Evolutionary conservation across 2,329 filamentous ascomycete genomes (phyloP), one percentile per base, ranked within the genome.

Genomic region (Stagonosporopsis vannaccii): DNA sequence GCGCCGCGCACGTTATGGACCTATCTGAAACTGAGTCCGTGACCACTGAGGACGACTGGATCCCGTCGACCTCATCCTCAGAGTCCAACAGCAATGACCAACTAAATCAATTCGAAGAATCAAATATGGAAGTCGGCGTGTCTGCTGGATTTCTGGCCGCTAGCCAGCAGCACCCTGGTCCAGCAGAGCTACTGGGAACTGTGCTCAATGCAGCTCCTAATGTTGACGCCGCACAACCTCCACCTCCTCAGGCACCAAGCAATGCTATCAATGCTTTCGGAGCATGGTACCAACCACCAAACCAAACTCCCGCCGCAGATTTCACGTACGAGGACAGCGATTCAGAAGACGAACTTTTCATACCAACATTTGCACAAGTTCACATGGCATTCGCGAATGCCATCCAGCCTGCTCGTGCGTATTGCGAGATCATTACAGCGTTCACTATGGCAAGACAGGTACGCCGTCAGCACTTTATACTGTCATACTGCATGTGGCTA

Each of bases 281-380:
- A 7, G 25, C 47, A 9, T 59, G 57, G 57, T 56, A 53, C 11
- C 56, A 59, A 17, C 40, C 46, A 19, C 36, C 30, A 13, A 33
- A 19, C 26, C 43, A 54, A 8, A 36, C 36, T 5, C 20, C 26
- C 9, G 41, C 50, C 15, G 36, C 45, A 4, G 32, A 43, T 9
- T 49, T 39, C 33, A 32, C 47, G 4, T 30, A 43, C n/a, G 52
- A 52, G 22, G 54, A 22, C 12, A 60, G 46, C 11, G 48, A 30
- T 4, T 40, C 45, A 8, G 51, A 56, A 1, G 48, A 58, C 17
- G 55, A 53, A 12, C 2, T 28, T 15, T 49, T 52, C 30, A 9
- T 54, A n/a, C 33, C 53, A 19, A 36, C 50, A 13, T 25, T 23
- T 11, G 30, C 47, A 9, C 48, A 52, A 28, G 36, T 33, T 9